Conservation (phyloP, 495 filamentous ascomycete species). For the Diplogelasinospora grovesii region DNA sequence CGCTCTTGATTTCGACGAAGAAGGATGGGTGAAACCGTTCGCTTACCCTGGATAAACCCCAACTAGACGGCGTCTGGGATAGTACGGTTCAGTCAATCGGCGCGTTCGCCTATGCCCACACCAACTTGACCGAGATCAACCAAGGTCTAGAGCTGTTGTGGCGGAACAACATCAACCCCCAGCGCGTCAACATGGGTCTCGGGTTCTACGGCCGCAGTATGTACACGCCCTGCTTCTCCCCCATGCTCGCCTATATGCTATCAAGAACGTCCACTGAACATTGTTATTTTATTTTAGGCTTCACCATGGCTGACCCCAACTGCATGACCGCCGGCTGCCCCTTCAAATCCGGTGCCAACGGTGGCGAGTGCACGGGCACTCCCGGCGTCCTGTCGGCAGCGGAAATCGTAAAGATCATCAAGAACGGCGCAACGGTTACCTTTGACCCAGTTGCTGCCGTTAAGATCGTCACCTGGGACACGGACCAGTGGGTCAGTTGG, state of each 20-base stretch:
- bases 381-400: conserved; percentile 27
- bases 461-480: conserved; percentile 30
- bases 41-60: no score
- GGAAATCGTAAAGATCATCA: conserved; percentile 31
- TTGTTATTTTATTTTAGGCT: no score
- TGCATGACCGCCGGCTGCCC: conserved; percentile 19
- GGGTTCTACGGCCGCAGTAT: conserved; percentile 45
- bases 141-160: conserved; percentile 40
- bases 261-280: no score
- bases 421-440: neutral
- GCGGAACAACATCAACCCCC: conserved; percentile 40
- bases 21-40: no score
- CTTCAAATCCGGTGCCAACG: conserved; percentile 15
- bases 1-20: no score
- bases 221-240: no score
- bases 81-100: conserved; percentile 1
- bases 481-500: conserved; percentile 40
- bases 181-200: conserved; percentile 37
- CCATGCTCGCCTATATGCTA: no score
- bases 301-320: conserved; percentile 9
- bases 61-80: no score
- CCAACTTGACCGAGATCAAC: conserved; percentile 51
- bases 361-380: conserved; percentile 27
- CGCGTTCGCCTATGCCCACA: conserved; percentile 35
- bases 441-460: conserved; percentile 20